A percentile compares a stretch with the other conserved stretches of the same genome.
Evolutionary conservation across 352 stramenopile genomes (phyloP).

Genomic region (Pythium oligandrum): DNA sequence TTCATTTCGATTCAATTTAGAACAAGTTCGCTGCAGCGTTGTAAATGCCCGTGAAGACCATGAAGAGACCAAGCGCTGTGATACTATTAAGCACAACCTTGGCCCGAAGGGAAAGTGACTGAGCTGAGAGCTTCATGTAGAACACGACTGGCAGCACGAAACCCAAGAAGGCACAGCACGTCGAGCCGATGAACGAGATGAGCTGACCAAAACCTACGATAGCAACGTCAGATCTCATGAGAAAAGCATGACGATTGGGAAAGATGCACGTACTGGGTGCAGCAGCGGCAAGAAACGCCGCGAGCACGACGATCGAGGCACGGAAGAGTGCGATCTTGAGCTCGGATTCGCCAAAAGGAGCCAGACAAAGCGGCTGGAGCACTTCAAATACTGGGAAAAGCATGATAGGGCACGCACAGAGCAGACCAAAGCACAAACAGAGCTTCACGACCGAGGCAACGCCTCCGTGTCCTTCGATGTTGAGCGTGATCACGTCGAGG

Average conservation of each 20-base stretch:
- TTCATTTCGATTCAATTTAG: not conserved
- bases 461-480: constrained; percentile 40
- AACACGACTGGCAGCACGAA: constrained; percentile 76
- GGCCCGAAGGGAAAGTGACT: constrained; percentile 4
- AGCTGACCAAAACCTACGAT: constrained; percentile 70
- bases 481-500: constrained; percentile 74
- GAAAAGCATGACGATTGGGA: not conserved
- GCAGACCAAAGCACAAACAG: constrained; percentile 59
- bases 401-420: constrained; percentile 84
- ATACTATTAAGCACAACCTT: constrained; percentile 11
- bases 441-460: constrained; percentile 68
- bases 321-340: constrained; percentile 24
- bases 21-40: constrained; percentile 16
- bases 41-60: constrained; percentile 19
- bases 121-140: constrained; percentile 42
- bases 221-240: not conserved
- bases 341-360: not conserved
- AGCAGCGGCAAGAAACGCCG: constrained; percentile 13
- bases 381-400: constrained; percentile 77
- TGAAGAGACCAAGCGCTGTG: constrained; percentile 14
- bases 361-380: constrained; percentile 17
- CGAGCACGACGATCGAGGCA: constrained; percentile 35
- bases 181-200: constrained; percentile 88
- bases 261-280: constrained; percentile 17
- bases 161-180: constrained; percentile 75